Conservation (phyloP, 2,329 filamentous ascomycete species). For the Chalaropsis thielavioides region DNA sequence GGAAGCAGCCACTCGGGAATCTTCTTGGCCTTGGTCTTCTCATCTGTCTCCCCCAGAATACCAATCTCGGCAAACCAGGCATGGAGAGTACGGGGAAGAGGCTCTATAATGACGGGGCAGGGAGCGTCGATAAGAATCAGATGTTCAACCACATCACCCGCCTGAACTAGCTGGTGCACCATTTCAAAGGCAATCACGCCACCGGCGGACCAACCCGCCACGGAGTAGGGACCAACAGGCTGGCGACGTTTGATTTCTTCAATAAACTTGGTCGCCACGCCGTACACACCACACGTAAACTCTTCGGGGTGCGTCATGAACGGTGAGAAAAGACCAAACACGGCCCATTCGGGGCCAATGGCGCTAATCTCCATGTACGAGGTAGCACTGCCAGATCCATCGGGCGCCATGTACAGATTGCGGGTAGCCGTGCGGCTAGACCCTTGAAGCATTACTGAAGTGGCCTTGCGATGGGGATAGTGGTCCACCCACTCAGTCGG, state of each 20-base stretch:
- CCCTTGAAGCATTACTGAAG: slow-evolving; percentile 35
- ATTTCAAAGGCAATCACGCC: slow-evolving; percentile 59
- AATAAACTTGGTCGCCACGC: slow-evolving; percentile 37
- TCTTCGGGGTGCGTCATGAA: slow-evolving; percentile 48
- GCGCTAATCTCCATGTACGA: slow-evolving; percentile 36
- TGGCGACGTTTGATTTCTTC: slow-evolving; percentile 58
- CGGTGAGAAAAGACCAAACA: slow-evolving; percentile 45
- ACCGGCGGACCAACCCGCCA: slow-evolving; percentile 65
- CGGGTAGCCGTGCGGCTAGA: slow-evolving; percentile 33
- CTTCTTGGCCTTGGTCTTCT: slow-evolving; percentile 26
- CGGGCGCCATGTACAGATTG: slow-evolving; percentile 40
- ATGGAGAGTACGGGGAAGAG: slow-evolving; percentile 47
- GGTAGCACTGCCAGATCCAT: slow-evolving; percentile 47
- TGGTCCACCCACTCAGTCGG: slow-evolving; percentile 28
- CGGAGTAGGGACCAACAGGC: slow-evolving; percentile 49
- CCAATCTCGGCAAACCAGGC: slow-evolving; percentile 60
- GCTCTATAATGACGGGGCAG: slow-evolving; percentile 52
- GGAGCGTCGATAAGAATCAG: slow-evolving; percentile 54
- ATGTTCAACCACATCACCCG: slow-evolving; percentile 42
- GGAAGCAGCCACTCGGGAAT: slow-evolving; percentile 59
- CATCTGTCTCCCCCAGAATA: slow-evolving; percentile 48
- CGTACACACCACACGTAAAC: slow-evolving; percentile 41
- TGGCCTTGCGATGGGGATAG: slow-evolving; percentile 38
- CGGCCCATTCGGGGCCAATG: slow-evolving; percentile 32
- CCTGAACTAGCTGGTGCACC: slow-evolving; percentile 43